A percentile compares a stretch with the other conserved stretches of the same genome.
Evolutionary conservation across 305 asterid species (phyloP).

Genomic region (Fraxinus paxiana): DNA sequence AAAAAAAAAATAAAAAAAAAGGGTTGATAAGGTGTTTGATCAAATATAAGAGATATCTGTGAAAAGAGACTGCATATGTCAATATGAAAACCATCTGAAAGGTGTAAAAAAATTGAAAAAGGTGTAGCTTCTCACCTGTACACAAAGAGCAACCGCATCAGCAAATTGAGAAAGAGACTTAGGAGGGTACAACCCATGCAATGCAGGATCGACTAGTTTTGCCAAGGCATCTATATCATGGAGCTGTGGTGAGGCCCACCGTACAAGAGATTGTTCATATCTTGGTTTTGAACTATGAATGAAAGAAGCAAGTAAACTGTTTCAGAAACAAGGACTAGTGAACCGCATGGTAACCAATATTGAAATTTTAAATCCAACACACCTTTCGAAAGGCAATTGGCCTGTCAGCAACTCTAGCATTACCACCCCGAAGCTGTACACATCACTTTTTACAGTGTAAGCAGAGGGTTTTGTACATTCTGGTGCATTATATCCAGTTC

Average conservation of each 20-base stretch:
- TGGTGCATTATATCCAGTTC: constrained; percentile 47
- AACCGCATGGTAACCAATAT: background rate
- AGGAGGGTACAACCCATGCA: constrained; percentile 54
- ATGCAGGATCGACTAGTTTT: constrained; percentile 51
- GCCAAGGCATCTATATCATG: constrained; percentile 54
- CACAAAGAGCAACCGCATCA: constrained; percentile 45
- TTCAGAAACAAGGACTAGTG: background rate
- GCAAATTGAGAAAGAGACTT: constrained; percentile 54
- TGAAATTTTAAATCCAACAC: background rate
- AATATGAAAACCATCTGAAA: background rate
- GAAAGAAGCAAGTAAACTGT: background rate
- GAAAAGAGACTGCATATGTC: background rate
- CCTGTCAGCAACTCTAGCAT: constrained; percentile 59
- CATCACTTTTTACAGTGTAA: constrained; percentile 46
- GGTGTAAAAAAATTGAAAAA: background rate
- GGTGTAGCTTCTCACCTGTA: constrained; percentile 38
- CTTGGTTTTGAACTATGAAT: constrained; percentile 38
- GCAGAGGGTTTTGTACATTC: constrained; percentile 40
- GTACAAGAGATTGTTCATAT: constrained; percentile 41
- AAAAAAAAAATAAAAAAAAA: background rate
- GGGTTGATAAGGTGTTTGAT: background rate
- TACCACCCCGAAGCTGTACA: constrained; percentile 56
- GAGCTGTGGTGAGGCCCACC: constrained; percentile 57
- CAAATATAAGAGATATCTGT: background rate
- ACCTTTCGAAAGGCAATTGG: constrained; percentile 49